Evolutionary conservation across 257 asterid genomes (phyloP).

Genomic region (Agastache rugosa): DNA sequence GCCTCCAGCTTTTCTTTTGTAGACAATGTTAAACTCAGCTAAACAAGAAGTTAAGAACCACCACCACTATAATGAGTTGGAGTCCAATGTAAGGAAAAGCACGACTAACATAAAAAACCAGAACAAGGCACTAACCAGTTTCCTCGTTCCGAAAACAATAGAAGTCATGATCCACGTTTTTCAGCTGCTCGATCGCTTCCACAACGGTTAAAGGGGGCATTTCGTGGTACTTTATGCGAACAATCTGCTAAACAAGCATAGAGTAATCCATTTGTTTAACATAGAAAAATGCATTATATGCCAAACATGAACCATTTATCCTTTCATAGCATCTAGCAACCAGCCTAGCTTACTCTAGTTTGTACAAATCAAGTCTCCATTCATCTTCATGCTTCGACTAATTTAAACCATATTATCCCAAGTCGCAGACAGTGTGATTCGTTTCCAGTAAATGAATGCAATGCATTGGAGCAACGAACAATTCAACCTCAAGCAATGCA

Average conservation of each 20-base stretch:
- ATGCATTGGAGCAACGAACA: too few species aligned
- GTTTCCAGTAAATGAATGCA: too few species aligned
- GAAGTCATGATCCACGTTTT: conserved; percentile 83
- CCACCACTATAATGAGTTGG: not conserved
- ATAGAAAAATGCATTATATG: not conserved
- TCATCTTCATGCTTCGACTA: too few species aligned
- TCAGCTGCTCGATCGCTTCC: conserved; percentile 92
- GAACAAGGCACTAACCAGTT: conserved; percentile 50
- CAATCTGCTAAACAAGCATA: conserved; percentile 50
- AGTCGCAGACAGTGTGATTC: too few species aligned
- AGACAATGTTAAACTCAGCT: conserved; percentile 82
- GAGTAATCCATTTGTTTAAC: too few species aligned
- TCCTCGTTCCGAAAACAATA: conserved; percentile 84
- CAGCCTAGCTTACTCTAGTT: too few species aligned
- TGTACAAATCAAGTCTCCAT: too few species aligned
- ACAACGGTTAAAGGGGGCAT: conserved; percentile 83
- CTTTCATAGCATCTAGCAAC: too few species aligned
- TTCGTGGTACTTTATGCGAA: conserved; percentile 79
- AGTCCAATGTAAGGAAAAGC: not conserved
- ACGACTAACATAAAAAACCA: not conserved
- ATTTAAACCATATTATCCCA: too few species aligned
- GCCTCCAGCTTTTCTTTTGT: conserved; percentile 77
- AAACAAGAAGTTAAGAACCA: conserved; percentile 28
- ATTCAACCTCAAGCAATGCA: too few species aligned
- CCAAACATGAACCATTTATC: not conserved